These are phyloP conservation scores for Saccharomyces pastorianus DNA, from an alignment of 1,139 yeast species.

Conservation along the genomic window DNA sequence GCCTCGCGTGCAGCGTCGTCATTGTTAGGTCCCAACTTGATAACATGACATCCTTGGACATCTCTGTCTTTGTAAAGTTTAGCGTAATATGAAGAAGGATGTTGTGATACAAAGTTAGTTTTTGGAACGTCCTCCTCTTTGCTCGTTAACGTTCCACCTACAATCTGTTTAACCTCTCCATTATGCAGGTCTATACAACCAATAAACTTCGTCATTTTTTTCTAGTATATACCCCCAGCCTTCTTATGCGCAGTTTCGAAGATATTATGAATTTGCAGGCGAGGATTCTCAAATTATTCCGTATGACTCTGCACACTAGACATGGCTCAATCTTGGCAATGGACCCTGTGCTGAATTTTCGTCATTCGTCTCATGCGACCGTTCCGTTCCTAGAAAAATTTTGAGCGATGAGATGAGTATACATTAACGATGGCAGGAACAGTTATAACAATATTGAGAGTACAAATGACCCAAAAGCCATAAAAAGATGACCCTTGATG, in stretches of 20 bases:
- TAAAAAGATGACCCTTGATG: conserved; percentile 6
- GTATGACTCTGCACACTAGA: background rate
- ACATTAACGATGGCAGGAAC: background rate
- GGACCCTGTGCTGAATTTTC: background rate
- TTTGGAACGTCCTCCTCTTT: conserved; percentile 38
- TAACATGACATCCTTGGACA: conserved; percentile 80
- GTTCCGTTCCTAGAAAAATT: conserved; percentile 1
- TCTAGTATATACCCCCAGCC: background rate
- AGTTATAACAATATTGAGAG: background rate
- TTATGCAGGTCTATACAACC: conserved; percentile 94
- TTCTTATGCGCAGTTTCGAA: background rate
- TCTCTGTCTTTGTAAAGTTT: conserved; percentile 51
- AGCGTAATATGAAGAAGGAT: conserved; percentile 73
- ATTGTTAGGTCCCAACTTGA: conserved; percentile 77
- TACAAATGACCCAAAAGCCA: background rate
- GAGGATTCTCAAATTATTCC: background rate
- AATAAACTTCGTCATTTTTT: conserved; percentile 70
- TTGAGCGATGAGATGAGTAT: conserved; percentile 9
- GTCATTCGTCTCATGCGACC: background rate
- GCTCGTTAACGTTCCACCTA: conserved; percentile 75
- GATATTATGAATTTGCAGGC: background rate
- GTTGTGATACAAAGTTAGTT: conserved; percentile 75
- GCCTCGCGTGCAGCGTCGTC: conserved; percentile 80
- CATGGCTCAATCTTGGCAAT: background rate
- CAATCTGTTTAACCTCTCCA: conserved; percentile 93